phyloP scores from a whole-genome alignment of 192 early-diverging fungal species.

The Phlyctochytrium arcticum region DNA sequence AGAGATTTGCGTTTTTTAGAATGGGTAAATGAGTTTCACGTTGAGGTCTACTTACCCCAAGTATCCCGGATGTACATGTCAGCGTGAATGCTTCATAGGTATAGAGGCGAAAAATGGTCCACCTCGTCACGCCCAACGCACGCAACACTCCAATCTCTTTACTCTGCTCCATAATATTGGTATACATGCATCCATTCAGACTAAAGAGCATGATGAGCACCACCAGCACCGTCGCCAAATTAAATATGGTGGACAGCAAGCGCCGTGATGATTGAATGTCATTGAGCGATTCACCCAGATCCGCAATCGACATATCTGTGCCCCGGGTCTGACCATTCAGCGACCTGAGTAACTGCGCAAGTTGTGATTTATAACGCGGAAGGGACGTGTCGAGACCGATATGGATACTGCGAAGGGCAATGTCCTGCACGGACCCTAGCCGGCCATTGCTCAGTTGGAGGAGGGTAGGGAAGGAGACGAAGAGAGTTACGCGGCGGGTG shows the following conservation, averaged over 20 bases:
- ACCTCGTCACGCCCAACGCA: constrained; percentile 16
- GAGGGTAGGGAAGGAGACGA: constrained; percentile 30
- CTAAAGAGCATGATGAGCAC: constrained; percentile 29
- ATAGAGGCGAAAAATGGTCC: constrained; percentile 17
- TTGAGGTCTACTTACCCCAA: constrained; percentile 25
- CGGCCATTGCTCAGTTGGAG: constrained; percentile 14
- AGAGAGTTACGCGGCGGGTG: neutral
- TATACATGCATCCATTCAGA: constrained; percentile 26
- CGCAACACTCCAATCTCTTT: constrained; percentile 27
- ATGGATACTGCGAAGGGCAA: constrained; percentile 13
- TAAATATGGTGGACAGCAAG: constrained; percentile 18
- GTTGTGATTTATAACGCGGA: neutral
- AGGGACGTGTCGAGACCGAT: constrained; percentile 7
- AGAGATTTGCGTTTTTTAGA: neutral
- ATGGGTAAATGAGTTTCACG: neutral
- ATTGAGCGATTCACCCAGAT: constrained; percentile 7
- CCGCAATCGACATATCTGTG: neutral
- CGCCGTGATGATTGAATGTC: constrained; percentile 2
- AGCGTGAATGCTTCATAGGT: constrained; percentile 25
- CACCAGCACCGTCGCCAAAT: constrained; percentile 23
- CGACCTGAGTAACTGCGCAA: neutral
- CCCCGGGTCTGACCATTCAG: neutral
- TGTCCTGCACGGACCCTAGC: constrained; percentile 2
- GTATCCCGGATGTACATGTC: constrained; percentile 10
- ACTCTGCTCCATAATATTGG: constrained; percentile 27